Percentiles rank a stretch among this genome's conserved stretches.
Conservation (phyloP, 176 grass and related monocot species). For the Zea mays region DNA sequence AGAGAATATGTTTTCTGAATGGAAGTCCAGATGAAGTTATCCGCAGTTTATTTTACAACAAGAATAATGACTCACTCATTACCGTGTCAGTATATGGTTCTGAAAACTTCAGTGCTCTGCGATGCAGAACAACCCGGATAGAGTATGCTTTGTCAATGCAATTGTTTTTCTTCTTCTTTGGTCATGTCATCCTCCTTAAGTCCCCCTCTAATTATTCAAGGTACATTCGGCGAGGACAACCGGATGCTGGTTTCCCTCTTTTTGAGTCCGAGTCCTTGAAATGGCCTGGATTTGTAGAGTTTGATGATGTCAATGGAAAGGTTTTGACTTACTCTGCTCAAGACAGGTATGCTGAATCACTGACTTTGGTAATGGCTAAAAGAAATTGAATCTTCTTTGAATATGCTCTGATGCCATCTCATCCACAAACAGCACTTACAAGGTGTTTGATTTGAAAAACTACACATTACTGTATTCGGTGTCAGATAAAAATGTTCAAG, state of each 20-base stretch:
- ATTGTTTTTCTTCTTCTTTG: background rate
- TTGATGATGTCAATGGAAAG: slow-evolving; percentile 99
- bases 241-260: slow-evolving; percentile 89
- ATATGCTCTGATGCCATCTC: slow-evolving; percentile 18
- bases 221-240: slow-evolving; percentile 81
- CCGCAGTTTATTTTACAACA: slow-evolving; percentile 95
- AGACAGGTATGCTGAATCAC: slow-evolving; percentile 68
- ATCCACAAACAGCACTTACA: slow-evolving; percentile 76
- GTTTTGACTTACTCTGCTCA: slow-evolving; percentile 96
- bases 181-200: slow-evolving; percentile 1
- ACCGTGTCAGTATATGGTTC: slow-evolving; percentile 90
- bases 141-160: slow-evolving; percentile 47
- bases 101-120: slow-evolving; percentile 79
- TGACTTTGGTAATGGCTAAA: slow-evolving; percentile 1
- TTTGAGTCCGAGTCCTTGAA: slow-evolving; percentile 93
- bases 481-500: slow-evolving; percentile 90
- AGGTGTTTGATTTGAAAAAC: slow-evolving; percentile 98
- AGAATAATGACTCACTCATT: slow-evolving; percentile 88
- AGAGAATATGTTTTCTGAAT: slow-evolving; percentile 89
- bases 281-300: slow-evolving; percentile 98
- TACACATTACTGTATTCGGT: slow-evolving; percentile 85
- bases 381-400: slow-evolving; percentile 9
- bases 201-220: slow-evolving; percentile 43
- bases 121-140: slow-evolving; percentile 83
- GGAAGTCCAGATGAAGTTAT: slow-evolving; percentile 90